A percentile compares a stretch with the other conserved stretches of the same genome.
Evolutionary conservation across 108 stramenopile species (phyloP).

Genomic region (Fragilariopsis cylindrus): DNA sequence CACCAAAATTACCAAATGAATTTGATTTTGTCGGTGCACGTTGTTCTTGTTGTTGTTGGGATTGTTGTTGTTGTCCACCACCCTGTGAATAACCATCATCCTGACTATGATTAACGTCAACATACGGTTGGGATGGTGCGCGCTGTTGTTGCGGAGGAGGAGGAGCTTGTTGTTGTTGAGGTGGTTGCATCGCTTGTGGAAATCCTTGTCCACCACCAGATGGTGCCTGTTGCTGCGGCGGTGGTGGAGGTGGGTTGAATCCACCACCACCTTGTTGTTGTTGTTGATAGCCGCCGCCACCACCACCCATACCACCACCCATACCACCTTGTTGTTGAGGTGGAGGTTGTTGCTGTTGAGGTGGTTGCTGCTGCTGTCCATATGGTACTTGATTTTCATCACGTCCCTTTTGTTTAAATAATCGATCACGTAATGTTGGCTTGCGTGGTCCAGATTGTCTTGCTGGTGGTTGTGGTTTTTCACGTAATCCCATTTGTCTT

Average conservation of each 20-base stretch:
- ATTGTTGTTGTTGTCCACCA: constrained; percentile 1
- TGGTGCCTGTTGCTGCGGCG: constrained; percentile 10
- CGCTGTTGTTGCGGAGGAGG: neutral
- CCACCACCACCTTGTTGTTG: constrained; percentile 9
- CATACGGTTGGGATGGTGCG: neutral
- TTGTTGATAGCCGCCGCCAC: neutral
- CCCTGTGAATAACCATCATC: constrained; percentile 2
- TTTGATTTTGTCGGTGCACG: constrained; percentile 1
- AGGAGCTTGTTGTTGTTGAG: neutral
- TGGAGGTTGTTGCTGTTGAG: neutral
- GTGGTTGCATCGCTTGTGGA: constrained; percentile 6
- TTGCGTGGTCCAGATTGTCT: constrained; percentile 12
- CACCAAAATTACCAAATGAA: constrained; percentile 24
- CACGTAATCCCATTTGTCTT: constrained; percentile 4
- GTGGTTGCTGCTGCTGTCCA: neutral
- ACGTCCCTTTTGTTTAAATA: constrained; percentile 16
- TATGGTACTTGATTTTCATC: constrained; percentile 15
- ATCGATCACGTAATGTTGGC: constrained; percentile 1
- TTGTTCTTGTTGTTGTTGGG: neutral
- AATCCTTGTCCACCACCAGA: neutral
- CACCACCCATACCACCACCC: neutral
- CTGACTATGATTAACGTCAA: neutral
- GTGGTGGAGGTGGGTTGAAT: neutral
- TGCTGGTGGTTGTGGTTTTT: constrained; percentile 14
- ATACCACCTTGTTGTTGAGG: constrained; percentile 1